phyloP scores from a whole-genome alignment of 768 basidiomycete genomes.

The Psilocybe subaeruginosa region DNA sequence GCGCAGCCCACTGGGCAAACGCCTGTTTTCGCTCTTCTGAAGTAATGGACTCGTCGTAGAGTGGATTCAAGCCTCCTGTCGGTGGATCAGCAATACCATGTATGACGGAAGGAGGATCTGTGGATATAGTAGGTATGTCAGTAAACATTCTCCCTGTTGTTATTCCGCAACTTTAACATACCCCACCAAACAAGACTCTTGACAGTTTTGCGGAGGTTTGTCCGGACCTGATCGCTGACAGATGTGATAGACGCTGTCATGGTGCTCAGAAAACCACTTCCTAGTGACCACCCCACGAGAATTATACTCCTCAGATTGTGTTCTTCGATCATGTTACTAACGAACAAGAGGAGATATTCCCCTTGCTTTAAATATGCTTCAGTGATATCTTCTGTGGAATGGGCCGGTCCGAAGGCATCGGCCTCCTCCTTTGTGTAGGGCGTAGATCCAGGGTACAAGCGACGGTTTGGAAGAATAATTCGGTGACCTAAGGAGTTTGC shows the following conservation, averaged over 20 bases:
- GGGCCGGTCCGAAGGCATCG: constrained; percentile 14
- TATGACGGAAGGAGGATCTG: constrained; percentile 25
- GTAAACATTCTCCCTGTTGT: not conserved
- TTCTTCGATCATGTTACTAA: constrained; percentile 28
- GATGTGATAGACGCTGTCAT: constrained; percentile 22
- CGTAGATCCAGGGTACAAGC: constrained; percentile 35
- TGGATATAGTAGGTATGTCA: not conserved
- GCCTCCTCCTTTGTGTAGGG: constrained; percentile 29
- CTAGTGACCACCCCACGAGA: constrained; percentile 34
- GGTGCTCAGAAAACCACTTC: constrained; percentile 25
- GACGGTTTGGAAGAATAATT: constrained; percentile 34
- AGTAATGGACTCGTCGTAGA: constrained; percentile 24
- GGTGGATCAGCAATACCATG: constrained; percentile 22
- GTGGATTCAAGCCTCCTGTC: constrained; percentile 21
- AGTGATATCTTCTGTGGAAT: constrained; percentile 16
- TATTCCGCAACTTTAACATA: not conserved
- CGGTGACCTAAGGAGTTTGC: constrained; percentile 25
- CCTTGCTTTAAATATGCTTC: constrained; percentile 30
- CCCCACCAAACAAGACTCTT: constrained; percentile 12
- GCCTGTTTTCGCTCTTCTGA: constrained; percentile 18
- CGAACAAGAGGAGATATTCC: constrained; percentile 27
- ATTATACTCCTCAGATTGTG: constrained; percentile 20
- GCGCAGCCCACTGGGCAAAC: constrained; percentile 25
- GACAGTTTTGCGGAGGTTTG: constrained; percentile 16
- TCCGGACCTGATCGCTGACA: constrained; percentile 17